Base-by-base conservation (phyloP, 257 asterid species). In the Perilla frutescens region DNA sequence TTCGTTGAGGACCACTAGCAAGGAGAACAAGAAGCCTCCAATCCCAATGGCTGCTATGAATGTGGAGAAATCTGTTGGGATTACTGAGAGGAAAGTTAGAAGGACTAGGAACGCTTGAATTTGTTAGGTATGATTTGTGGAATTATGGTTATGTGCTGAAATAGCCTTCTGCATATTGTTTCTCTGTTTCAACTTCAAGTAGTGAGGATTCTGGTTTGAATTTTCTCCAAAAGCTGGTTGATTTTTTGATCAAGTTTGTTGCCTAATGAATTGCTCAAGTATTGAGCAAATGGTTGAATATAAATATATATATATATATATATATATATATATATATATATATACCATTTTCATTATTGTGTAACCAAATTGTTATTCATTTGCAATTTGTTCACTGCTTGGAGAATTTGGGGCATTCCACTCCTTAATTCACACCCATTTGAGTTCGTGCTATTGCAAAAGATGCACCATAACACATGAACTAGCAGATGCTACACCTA, bases 11-110 rank as follows among this genome's bases (percentile, higher is more conserved):
- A 93, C 97, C 45, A 47, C 77, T 34, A 79, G 80, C 31, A 89
- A 88, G 87, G 96, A 88, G 82, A 87, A 87, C 78, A 85, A 80
- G 85, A 91, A 91, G 88, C 96, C 92, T 5, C 85, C 91, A 41
- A 11, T 81, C 50, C 86, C 90, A 3, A 12, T 81, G 77, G 66
- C 81, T 41, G 60, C 69, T 56, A 69, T 55, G 74, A 78, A 48
- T 57, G 31, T 79, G 76, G 93, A 87, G 79, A 84, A 76, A 64
- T 58, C 86, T 50, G 81, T 83, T 55, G 92, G 82, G 9, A 50
- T 80, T 54, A 81, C 79, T 60, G 84, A 71, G 74, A 85, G 90
- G 86, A 90, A 81, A 73, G 65, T 65, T 53, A 81, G 89, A 72
- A 87, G 85, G 80, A 71, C 31, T 26, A 53, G 93, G 76, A 85